Conservation (phyloP, 108 stramenopile genomes). For the Cylindrotheca closterium region DNA sequence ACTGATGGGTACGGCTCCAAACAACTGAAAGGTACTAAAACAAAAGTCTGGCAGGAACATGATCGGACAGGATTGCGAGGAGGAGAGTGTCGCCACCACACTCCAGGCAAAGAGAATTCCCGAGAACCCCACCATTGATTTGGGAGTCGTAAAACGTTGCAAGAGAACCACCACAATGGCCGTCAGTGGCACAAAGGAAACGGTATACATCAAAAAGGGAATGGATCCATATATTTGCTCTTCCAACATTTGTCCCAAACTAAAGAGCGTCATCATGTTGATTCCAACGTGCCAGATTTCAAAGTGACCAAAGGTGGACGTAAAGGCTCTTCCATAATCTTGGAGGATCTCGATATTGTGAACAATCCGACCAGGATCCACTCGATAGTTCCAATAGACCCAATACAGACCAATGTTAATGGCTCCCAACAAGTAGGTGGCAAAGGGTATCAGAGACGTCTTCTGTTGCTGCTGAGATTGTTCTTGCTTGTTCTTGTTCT, state of each 20-base stretch:
- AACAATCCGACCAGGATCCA: constrained; percentile 44
- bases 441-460: not conserved
- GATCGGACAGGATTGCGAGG: constrained; percentile 59
- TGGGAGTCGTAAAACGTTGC: not conserved
- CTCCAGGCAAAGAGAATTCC: constrained; percentile 85
- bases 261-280: constrained; percentile 73
- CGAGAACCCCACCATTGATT: constrained; percentile 72
- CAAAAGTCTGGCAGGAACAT: constrained; percentile 70
- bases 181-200: constrained; percentile 55
- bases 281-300: constrained; percentile 78
- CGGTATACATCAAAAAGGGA: constrained; percentile 60
- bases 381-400: constrained; percentile 64
- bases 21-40: constrained; percentile 45
- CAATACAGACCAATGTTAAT: constrained; percentile 59
- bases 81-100: constrained; percentile 61
- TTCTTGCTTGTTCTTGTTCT: not conserved
- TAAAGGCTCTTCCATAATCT: constrained; percentile 64
- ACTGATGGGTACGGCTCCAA: constrained; percentile 42
- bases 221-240: constrained; percentile 35
- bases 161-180: constrained; percentile 58
- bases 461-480: not conserved
- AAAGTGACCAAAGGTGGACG: constrained; percentile 79
- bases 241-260: constrained; percentile 63
- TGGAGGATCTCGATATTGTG: constrained; percentile 19
- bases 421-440: constrained; percentile 42